These are phyloP conservation scores for Xylariaceae sp. DNA, from an alignment of 2,329 filamentous ascomycete genomes.

Conservation along the genomic window DNA sequence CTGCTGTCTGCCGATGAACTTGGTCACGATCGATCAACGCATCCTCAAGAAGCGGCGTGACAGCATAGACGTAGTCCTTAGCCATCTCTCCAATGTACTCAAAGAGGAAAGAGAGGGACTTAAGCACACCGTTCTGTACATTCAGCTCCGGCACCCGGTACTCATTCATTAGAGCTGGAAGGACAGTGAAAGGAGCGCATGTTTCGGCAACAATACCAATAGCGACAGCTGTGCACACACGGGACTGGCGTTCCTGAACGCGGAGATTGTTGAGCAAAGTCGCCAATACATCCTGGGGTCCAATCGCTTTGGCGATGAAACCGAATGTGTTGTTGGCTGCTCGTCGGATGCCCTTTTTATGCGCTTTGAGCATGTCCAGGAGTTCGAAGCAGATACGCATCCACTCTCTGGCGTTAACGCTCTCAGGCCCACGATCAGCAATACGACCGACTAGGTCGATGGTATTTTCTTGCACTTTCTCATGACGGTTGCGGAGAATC, in stretches of 20 bases:
- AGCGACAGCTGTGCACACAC: slow-evolving; percentile 97
- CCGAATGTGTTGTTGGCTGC: slow-evolving; percentile 99
- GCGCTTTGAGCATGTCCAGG: slow-evolving; percentile 98
- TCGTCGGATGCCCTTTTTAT: slow-evolving; percentile 98
- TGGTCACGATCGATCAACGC: slow-evolving; percentile 97
- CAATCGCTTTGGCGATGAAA: slow-evolving; percentile 99
- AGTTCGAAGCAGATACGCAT: slow-evolving; percentile 99
- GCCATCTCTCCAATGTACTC: slow-evolving; percentile 99
- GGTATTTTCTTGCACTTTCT: slow-evolving; percentile 99
- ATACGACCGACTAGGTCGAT: slow-evolving; percentile 98
- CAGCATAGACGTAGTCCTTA: slow-evolving; percentile 98
- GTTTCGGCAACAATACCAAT: slow-evolving; percentile 99
- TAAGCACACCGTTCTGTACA: slow-evolving; percentile 97
- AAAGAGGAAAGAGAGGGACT: slow-evolving; percentile 95
- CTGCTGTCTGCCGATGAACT: slow-evolving; percentile 95
- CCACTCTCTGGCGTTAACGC: slow-evolving; percentile 96
- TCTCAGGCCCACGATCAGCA: slow-evolving; percentile 93
- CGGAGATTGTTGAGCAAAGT: slow-evolving; percentile 95
- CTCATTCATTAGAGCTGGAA: slow-evolving; percentile 99
- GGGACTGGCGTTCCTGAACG: slow-evolving; percentile 96
- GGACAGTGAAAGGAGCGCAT: slow-evolving; percentile 95
- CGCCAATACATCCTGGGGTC: slow-evolving; percentile 94
- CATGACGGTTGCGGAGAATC: slow-evolving; percentile 97
- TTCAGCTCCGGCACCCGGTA: slow-evolving; percentile 98
- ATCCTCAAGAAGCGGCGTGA: slow-evolving; percentile 93